Conservation (phyloP, 2,329 filamentous ascomycete genomes). For the Talaromyces verruculosus region DNA sequence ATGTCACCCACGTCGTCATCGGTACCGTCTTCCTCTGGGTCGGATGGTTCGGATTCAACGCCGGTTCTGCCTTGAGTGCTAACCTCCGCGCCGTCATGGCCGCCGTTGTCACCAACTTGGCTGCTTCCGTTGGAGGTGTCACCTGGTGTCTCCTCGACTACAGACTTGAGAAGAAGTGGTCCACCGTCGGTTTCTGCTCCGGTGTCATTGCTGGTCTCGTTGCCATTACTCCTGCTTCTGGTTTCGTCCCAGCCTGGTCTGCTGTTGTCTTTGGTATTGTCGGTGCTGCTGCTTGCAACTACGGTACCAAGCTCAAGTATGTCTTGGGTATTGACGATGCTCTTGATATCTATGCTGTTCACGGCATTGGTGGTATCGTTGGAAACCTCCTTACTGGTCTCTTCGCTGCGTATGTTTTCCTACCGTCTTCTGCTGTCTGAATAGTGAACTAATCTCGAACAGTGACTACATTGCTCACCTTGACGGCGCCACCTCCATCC, state of each 20-base stretch:
- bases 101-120: constrained; percentile 79
- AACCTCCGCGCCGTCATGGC: constrained; percentile 87
- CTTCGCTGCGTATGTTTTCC: constrained; percentile 65
- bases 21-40: constrained; percentile 94
- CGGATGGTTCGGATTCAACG: constrained; percentile 95
- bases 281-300: constrained; percentile 78
- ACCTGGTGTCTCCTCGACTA: constrained; percentile 91
- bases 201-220: constrained; percentile 86
- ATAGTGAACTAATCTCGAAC: constrained; percentile 17
- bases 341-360: constrained; percentile 84
- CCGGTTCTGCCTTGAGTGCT: constrained; percentile 75
- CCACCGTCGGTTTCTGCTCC: constrained; percentile 88
- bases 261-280: constrained; percentile 76
- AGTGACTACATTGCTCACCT: constrained; percentile 78
- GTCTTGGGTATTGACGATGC: constrained; percentile 77
- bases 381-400: constrained; percentile 78
- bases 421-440: not conserved
- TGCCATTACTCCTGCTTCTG: constrained; percentile 83
- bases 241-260: constrained; percentile 81
- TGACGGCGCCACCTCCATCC: constrained; percentile 66
- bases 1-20: constrained; percentile 87
- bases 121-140: constrained; percentile 79
- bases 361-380: constrained; percentile 73
- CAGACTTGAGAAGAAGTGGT: constrained; percentile 86
- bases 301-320: constrained; percentile 89